Evolutionary conservation across 2,329 filamentous ascomycete genomes (phyloP).

Genomic region (Trichophyton equinum): DNA sequence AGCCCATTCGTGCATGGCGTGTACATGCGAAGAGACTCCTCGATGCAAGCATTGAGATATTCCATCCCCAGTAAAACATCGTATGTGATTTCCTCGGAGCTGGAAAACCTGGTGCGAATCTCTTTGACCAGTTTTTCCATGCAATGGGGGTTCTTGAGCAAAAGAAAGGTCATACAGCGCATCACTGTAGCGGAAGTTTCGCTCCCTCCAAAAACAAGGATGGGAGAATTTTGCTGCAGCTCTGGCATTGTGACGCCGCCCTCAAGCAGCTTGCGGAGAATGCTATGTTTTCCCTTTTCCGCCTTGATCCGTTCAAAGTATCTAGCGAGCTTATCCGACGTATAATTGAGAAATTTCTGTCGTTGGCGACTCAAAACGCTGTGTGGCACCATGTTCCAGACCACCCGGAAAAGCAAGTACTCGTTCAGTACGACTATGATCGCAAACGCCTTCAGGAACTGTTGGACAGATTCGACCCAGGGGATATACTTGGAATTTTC

Average conservation of each 20-base stretch:
- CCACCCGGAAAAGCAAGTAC: slow-evolving; percentile 1
- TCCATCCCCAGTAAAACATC: slow-evolving; percentile 11
- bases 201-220: slow-evolving; percentile 17
- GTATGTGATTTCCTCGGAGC: slow-evolving; percentile 15
- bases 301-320: not conserved
- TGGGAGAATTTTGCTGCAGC: slow-evolving; percentile 8
- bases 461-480: slow-evolving; percentile 17
- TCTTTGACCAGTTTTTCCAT: slow-evolving; percentile 17
- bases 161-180: slow-evolving; percentile 16
- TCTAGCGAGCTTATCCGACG: slow-evolving; percentile 1
- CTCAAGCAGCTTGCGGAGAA: slow-evolving; percentile 3
- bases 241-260: slow-evolving; percentile 2
- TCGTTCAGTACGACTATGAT: slow-evolving; percentile 6
- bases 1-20: slow-evolving; percentile 22
- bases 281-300: not conserved
- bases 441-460: slow-evolving; percentile 8
- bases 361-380: not conserved
- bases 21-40: slow-evolving; percentile 20
- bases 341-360: slow-evolving; percentile 5
- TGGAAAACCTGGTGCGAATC: slow-evolving; percentile 17
- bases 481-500: slow-evolving; percentile 13
- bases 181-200: slow-evolving; percentile 18
- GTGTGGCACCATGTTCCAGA: slow-evolving; percentile 5
- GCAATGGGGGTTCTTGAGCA: slow-evolving; percentile 15
- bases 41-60: slow-evolving; percentile 20